A percentile compares a stretch with the other conserved stretches of the same genome.
phyloP scores from a whole-genome alignment of 768 basidiomycete genomes.

The Rhodotorula toruloides region DNA sequence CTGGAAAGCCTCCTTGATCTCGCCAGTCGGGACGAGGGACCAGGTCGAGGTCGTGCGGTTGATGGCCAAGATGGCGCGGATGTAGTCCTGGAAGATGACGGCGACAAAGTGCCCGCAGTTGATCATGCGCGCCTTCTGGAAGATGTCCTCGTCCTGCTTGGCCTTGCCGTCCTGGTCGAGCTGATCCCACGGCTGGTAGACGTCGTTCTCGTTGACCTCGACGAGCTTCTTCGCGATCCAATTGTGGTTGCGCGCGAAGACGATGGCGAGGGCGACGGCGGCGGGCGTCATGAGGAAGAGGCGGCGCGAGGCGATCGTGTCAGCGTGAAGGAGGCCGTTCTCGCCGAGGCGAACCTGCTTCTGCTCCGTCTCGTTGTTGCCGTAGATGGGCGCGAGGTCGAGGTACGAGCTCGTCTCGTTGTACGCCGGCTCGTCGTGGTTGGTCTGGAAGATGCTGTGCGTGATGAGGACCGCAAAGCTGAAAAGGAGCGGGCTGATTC shows the following conservation, averaged over 20 bases:
- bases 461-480: conserved; percentile 22
- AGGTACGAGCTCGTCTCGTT: conserved; percentile 70
- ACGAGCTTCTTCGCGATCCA: conserved; percentile 56
- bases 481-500: conserved; percentile 49
- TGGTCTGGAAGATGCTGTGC: conserved; percentile 68
- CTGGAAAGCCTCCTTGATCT: conserved; percentile 19
- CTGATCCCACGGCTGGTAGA: conserved; percentile 45
- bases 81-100: conserved; percentile 37
- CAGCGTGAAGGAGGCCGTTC: conserved; percentile 61
- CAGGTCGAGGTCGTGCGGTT: conserved; percentile 28
- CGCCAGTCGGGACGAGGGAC: conserved; percentile 29
- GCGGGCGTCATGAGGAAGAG: conserved; percentile 65
- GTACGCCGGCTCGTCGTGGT: conserved; percentile 44
- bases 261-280: conserved; percentile 61
- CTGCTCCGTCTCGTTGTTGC: conserved; percentile 55
- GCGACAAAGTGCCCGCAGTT: conserved; percentile 28
- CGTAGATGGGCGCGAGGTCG: conserved; percentile 70
- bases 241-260: conserved; percentile 59
- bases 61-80: conserved; percentile 29
- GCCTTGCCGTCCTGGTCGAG: conserved; percentile 14
- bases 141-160: conserved; percentile 35
- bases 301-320: conserved; percentile 52
- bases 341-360: conserved; percentile 56
- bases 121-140: conserved; percentile 30
- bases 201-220: conserved; percentile 56